phyloP scores from a whole-genome alignment of 257 asterid species.

The Primulina huaijiensis region DNA sequence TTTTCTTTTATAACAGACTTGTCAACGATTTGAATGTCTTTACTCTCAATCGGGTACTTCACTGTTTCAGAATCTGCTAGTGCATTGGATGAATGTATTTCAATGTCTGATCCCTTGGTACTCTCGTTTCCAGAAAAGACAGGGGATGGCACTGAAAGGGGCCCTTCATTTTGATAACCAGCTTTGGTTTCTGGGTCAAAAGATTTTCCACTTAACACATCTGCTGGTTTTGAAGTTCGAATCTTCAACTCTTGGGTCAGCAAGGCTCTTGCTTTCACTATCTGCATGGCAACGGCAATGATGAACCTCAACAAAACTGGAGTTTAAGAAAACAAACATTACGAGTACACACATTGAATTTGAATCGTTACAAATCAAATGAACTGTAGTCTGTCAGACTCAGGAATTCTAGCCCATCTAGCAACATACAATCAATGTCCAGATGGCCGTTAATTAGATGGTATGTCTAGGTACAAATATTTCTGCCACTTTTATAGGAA shows the following conservation, averaged over 20 bases:
- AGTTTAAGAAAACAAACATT: neutral
- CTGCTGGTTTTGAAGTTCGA: slow-evolving; percentile 31
- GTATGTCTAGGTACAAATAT: neutral
- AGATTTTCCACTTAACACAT: slow-evolving; percentile 29
- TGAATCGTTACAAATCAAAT: neutral
- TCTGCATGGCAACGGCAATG: slow-evolving; percentile 41
- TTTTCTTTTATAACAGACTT: slow-evolving; percentile 34
- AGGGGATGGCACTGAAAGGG: slow-evolving; percentile 47
- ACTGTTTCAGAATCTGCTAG: slow-evolving; percentile 32
- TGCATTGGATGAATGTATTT: slow-evolving; percentile 28
- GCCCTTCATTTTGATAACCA: slow-evolving; percentile 40
- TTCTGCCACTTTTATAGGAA: neutral
- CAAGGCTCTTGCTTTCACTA: slow-evolving; percentile 65
- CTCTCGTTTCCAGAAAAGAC: slow-evolving; percentile 23
- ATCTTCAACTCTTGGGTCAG: slow-evolving; percentile 55
- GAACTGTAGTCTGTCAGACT: neutral
- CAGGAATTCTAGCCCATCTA: neutral
- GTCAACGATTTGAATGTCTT: slow-evolving; percentile 37
- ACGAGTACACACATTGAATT: neutral
- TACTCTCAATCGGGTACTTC: slow-evolving; percentile 37
- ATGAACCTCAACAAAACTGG: slow-evolving; percentile 15
- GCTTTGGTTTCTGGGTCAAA: slow-evolving; percentile 34
- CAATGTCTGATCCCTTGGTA: slow-evolving; percentile 26
- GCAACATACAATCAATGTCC: neutral
- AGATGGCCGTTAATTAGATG: neutral